These are phyloP conservation scores for Podospora australis DNA, from an alignment of 495 filamentous ascomycete species.

Conservation along the genomic window DNA sequence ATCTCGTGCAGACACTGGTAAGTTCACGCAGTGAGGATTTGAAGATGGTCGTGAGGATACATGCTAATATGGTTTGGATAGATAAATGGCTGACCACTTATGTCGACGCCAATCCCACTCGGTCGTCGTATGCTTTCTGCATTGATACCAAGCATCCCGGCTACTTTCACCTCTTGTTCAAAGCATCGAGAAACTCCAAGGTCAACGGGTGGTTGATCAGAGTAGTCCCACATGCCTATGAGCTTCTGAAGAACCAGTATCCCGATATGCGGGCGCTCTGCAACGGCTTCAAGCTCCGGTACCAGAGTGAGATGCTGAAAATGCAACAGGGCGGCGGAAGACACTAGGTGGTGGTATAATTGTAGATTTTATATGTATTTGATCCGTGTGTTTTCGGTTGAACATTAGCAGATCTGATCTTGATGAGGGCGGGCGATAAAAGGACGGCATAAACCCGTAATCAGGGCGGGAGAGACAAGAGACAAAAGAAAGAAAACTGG, in stretches of 20 bases:
- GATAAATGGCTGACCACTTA: constrained; percentile 95
- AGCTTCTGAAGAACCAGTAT: constrained; percentile 78
- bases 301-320: constrained; percentile 42
- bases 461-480: too few species aligned
- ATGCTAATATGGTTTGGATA: constrained; percentile 39
- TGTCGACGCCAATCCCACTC: constrained; percentile 89
- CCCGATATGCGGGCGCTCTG: constrained; percentile 90
- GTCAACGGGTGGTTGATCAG: constrained; percentile 82
- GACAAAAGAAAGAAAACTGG: too few species aligned
- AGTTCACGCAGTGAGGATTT: too few species aligned
- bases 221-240: constrained; percentile 79
- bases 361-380: too few species aligned
- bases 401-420: too few species aligned
- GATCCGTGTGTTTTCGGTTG: too few species aligned
- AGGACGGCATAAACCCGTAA: too few species aligned
- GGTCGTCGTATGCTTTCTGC: constrained; percentile 91
- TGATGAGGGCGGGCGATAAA: too few species aligned
- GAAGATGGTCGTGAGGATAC: too few species aligned
- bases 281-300: constrained; percentile 67
- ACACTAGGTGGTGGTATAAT: too few species aligned
- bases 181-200: constrained; percentile 66
- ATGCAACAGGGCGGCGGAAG: constrained; percentile 34
- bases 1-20: constrained; percentile 78
- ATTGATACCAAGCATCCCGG: constrained; percentile 85
- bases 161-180: constrained; percentile 94